Evolutionary conservation across 805 yeast genomes (phyloP), one percentile per base, ranked within the genome.

Genomic region (Komagataella phaffii): DNA sequence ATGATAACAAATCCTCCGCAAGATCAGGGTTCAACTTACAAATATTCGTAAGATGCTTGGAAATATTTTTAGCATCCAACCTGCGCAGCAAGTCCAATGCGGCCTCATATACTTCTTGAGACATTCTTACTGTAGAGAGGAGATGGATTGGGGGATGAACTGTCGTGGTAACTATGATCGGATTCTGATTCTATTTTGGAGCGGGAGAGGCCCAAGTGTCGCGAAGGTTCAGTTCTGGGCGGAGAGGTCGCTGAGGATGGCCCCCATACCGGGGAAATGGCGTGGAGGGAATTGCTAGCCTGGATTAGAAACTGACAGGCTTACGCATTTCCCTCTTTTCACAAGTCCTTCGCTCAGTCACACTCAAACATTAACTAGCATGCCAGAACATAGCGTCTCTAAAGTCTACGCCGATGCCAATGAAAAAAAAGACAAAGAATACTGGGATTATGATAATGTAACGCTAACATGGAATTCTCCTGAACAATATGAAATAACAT

Each of bases 331-430:
- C 14, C 14, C 40, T 21, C 23, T 21, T 21, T 30, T 30, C 14
- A 30, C n/a, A 30, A 30, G 40, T 30, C 40, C 40, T 54, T 70
- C 55, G 12, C 65, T 65, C 48, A 5, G 72, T 54, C 24, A 69
- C 52, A 44, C 71, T 59, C 46, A 71, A 58, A 45, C 72, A 74
- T 48, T 68, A 61, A 12, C 63, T 55, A 14, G 71, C 63, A 52
- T 68, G 57, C 47, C 60, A 60, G 4, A 72, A 30, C 40, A 30
- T 30, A 30, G 40, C 40, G 76, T 82, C 3, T 77, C 96, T 0
- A 75, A 81, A 58, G 96, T 90, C 12, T 89, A 88, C 61, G 77
- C 88, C 17, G 86, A 88, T 66, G 95, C 83, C 43, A 84, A 89
- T 61, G 76, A 77, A 46, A 69, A 76, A 49, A 83, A 86, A 67